Conservation (phyloP, 148 eudicot genomes). For the Rhododendron ferrugineum region DNA sequence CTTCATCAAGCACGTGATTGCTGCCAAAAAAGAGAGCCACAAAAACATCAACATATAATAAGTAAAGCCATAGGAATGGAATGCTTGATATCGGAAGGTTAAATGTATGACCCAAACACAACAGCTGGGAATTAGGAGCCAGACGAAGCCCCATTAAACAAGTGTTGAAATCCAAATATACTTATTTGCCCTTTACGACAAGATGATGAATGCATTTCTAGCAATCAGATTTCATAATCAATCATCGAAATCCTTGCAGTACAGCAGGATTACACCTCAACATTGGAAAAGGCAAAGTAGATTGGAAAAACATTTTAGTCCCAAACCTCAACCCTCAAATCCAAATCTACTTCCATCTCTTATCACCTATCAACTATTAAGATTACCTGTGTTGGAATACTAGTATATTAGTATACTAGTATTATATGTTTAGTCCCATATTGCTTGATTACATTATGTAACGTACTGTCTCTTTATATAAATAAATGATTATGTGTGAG, state of each 20-base stretch:
- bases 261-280: neutral
- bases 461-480: no score
- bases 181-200: neutral
- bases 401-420: no score
- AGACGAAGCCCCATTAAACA: neutral
- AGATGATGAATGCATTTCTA: neutral
- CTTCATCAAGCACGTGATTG: slow-evolving; percentile 94
- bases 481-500: no score
- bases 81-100: neutral
- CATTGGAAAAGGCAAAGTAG: neutral
- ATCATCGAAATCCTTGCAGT: neutral
- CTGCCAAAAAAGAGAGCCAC: slow-evolving; percentile 36
- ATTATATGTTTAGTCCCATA: no score
- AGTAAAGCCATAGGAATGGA: neutral
- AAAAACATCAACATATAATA: neutral
- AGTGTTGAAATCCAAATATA: neutral
- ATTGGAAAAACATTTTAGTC: neutral
- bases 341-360: neutral
- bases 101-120: neutral
- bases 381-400: no score
- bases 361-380: neutral
- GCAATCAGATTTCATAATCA: neutral
- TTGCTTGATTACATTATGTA: no score
- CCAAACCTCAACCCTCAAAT: neutral
- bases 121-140: neutral